Evolutionary conservation across 129 eudicot genomes (phyloP), one percentile per base, ranked within the genome.

Genomic region (Helianthus tuberosus): DNA sequence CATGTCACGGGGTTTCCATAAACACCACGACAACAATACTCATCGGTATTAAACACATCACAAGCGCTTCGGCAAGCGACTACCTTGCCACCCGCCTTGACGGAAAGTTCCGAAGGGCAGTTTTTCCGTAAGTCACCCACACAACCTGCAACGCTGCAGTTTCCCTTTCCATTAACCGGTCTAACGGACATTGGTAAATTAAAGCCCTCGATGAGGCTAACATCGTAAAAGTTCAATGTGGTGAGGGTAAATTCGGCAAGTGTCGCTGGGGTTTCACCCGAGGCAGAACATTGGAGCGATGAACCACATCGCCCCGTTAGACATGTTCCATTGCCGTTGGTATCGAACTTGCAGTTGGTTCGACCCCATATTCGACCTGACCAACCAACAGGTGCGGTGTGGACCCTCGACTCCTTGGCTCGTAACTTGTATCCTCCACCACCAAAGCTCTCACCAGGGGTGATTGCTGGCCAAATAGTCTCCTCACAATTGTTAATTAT

Each of bases 321-420:
- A 72, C 94, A 88, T 60, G 73, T 77, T 23, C 94, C 94, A 0
- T 71, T 75, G n/a, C 94, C 94, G 7, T 47, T 58, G 60, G 17
- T 59, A 69, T 88, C 74, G 64, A 88, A 88, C 53, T 75, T 83
- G 85, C 94, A 88, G 11, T 88, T 88, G 64, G 88, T 88, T 77
- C 94, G 78, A 14, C 90, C 94, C 94, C 94, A 88, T 20, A 88
- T 88, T 16, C 88, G 84, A 29, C 94, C 94, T 2, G 81, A 72
- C 94, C 94, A 88, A 0, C 83, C 75, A 0, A 38, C 16, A 5
- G 90, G 88, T 20, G 88, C 88, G 0, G 79, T 81, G 50, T 85
- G 77, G 1, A 80, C 83, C 58, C 68, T 46, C 3, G 88, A 83
- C 23, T 88, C 83, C 12, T 75, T 69, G 12, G 90, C 23, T 59